Evolutionary conservation across 805 yeast species (phyloP), one percentile per base, ranked within the genome.

Genomic region (Zygoascus tannicola): DNA sequence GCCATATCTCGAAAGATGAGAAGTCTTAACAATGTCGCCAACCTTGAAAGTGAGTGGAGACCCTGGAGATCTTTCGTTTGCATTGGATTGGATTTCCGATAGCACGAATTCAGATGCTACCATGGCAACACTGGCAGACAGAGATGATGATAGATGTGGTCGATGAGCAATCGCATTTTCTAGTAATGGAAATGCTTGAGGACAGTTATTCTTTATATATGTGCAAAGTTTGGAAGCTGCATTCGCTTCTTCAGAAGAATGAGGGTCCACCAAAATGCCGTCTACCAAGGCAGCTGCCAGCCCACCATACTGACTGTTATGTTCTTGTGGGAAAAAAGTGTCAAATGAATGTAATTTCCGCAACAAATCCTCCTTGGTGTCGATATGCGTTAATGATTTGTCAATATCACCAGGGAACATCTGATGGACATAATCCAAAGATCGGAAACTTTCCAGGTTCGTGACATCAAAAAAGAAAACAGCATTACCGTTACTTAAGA

Each of bases 181-280:
- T 14, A 37, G 15, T 15, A 37, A 20, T 7, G 40, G 40, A 16
- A 37, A 37, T 14, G 32, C 32, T 22, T 37, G 40, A 22, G 30
- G 30, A 32, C 30, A 37, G 32, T 23, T 22, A 19, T 15, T 18
- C n/a, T 21, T 22, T 12, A 37, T 23, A 15, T 20, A 35, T 5
- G 20, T 12, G 15, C 38, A 19, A 20, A 26, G 10, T 26, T 26
- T 26, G 7, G 30, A 26, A 12, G 12, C 10, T 12, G 7, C 10
- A 8, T 8, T 8, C 12, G 30, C 30, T 8, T 7, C 30, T 26
- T 26, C 30, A 26, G 10, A 8, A 7, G 7, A 7, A 26, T 26
- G 30, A 8, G 7, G 10, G 7, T 26, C 10, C 10, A 12, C 30
- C 7, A 12, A 8, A 8, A 8, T 26, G 12, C 12, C 30, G 12